Evolutionary conservation across 2,329 filamentous ascomycete genomes (phyloP).

Genomic region (Monosporascus sp.): DNA sequence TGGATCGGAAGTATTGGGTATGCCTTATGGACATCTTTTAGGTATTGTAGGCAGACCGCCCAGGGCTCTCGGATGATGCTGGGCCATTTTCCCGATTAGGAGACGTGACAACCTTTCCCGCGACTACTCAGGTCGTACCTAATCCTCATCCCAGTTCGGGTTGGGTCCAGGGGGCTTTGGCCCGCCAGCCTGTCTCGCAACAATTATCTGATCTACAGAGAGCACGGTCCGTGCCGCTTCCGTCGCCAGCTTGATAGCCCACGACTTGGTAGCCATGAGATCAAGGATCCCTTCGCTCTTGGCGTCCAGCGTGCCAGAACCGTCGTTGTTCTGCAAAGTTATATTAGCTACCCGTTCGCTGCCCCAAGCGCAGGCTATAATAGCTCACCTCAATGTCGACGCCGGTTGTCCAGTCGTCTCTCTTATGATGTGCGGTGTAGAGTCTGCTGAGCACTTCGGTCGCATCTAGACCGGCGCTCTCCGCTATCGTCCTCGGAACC

Average conservation of each 20-base stretch:
- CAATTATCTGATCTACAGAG: constrained; percentile 98
- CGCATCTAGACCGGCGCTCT: constrained; percentile 91
- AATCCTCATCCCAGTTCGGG: constrained; percentile 66
- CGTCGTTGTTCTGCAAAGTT: constrained; percentile 59
- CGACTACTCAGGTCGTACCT: constrained; percentile 18
- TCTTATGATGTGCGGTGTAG: constrained; percentile 89
- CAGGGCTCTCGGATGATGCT: background rate
- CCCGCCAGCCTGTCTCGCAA: constrained; percentile 92
- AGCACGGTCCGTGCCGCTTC: constrained; percentile 91
- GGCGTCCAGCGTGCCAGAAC: constrained; percentile 77
- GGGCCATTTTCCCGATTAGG: background rate
- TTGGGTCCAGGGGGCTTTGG: constrained; percentile 96
- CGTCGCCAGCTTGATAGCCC: constrained; percentile 95
- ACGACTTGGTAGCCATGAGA: constrained; percentile 84
- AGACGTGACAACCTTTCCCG: constrained; percentile 6
- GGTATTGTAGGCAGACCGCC: background rate
- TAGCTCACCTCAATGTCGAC: constrained; percentile 76
- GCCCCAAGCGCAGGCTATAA: background rate
- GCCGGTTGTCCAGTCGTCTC: constrained; percentile 82
- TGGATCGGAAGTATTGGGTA: too few species aligned
- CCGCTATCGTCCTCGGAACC: constrained; percentile 85
- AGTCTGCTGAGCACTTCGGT: constrained; percentile 92
- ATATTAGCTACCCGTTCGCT: constrained; percentile 12
- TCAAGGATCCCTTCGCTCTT: constrained; percentile 87
- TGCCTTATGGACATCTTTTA: too few species aligned